These are phyloP conservation scores for Symbiodinium pilosum DNA, from an alignment of 73 alveolate genomes.

Conservation along the genomic window DNA sequence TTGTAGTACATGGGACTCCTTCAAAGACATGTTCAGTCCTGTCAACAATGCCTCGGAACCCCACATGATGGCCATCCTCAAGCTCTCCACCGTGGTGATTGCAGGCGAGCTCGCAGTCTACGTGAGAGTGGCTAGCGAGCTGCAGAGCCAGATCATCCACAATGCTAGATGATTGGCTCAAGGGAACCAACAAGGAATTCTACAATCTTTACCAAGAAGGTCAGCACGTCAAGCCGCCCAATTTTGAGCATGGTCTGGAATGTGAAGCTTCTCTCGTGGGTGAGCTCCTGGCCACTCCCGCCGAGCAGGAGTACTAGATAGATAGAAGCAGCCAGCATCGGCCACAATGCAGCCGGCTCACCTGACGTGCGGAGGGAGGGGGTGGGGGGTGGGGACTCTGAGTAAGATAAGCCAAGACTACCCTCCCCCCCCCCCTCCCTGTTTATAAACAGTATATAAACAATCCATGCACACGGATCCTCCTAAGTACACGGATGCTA, in stretches of 20 bases:
- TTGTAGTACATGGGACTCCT: too few species aligned
- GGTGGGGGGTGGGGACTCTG: too few species aligned
- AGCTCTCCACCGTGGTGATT: not conserved
- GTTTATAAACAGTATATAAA: too few species aligned
- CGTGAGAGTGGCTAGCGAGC: not conserved
- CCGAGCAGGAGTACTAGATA: not conserved
- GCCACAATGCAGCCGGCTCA: too few species aligned
- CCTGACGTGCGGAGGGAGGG: too few species aligned
- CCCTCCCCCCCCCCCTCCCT: too few species aligned
- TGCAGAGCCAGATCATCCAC: not conserved
- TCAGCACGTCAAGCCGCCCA: not conserved
- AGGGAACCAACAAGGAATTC: not conserved
- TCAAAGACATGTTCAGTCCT: not conserved
- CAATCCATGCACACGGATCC: too few species aligned
- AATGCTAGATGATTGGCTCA: not conserved
- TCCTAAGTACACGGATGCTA: too few species aligned
- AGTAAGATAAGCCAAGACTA: too few species aligned
- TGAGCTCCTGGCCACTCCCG: not conserved
- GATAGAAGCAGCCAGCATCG: too few species aligned
- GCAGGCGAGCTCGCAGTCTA: not conserved
- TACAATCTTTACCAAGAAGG: not conserved
- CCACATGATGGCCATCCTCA: not conserved
- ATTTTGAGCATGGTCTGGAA: not conserved
- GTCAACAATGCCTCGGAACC: not conserved
- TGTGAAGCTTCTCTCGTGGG: not conserved